These are phyloP conservation scores for Aegilops speltoides DNA, from an alignment of 176 grass and related monocot genomes.

Conservation along the genomic window DNA sequence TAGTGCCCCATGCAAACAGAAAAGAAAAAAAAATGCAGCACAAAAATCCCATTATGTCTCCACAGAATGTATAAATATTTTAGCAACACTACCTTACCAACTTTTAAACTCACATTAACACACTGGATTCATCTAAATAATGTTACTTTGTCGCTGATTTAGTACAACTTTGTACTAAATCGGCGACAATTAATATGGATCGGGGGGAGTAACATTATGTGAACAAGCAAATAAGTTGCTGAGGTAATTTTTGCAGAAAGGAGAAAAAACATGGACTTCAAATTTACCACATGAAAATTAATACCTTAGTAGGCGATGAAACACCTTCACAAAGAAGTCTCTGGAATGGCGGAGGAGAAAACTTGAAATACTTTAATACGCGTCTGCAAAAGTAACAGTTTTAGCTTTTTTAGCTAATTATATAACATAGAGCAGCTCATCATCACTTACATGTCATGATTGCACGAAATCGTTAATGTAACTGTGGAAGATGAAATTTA, in stretches of 20 bases:
- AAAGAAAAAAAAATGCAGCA: background rate
- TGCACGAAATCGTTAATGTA: background rate
- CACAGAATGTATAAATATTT: background rate
- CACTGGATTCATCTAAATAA: background rate
- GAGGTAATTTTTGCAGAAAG: background rate
- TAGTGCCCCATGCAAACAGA: background rate
- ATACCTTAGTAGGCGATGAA: constrained; percentile 54
- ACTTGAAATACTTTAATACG: constrained; percentile 76
- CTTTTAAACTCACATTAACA: background rate
- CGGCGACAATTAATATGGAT: too few relatives aligned
- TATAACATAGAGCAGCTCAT: background rate
- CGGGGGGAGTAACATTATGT: too few relatives aligned
- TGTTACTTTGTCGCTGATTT: background rate
- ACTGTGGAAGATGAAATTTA: background rate
- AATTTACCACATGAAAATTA: constrained; percentile 23
- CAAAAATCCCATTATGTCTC: background rate
- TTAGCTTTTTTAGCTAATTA: constrained; percentile 17
- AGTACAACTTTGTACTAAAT: too few relatives aligned
- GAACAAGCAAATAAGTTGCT: background rate
- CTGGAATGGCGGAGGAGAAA: constrained; percentile 70
- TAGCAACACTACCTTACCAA: background rate
- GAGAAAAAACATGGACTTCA: background rate
- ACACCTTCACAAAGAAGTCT: constrained; percentile 44
- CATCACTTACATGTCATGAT: background rate
- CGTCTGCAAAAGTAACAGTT: constrained; percentile 45